A percentile compares a stretch with the other conserved stretches of the same genome.
Conservation (phyloP, 441 rosid species). For the Bruguiera hainesii region DNA sequence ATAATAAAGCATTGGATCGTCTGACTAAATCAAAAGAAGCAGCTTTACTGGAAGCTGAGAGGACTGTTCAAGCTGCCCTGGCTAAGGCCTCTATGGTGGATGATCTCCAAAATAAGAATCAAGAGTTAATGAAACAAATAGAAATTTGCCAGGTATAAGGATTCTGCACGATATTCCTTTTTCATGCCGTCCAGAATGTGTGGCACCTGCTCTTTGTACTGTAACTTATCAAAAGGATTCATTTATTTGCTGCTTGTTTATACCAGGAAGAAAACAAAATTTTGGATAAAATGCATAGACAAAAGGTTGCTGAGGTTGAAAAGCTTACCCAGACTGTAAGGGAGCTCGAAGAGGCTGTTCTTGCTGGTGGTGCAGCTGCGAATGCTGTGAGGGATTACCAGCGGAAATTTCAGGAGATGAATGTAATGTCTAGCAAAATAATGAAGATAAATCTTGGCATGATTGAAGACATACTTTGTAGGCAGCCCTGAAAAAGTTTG, state of each 20-base stretch:
- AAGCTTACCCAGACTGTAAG: slow-evolving; percentile 96
- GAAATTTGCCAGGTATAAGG: slow-evolving; percentile 88
- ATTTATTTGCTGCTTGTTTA: slow-evolving; percentile 21
- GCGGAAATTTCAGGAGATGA: slow-evolving; percentile 98
- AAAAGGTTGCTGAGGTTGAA: slow-evolving; percentile 98
- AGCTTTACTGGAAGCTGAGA: slow-evolving; percentile 96
- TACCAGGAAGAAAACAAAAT: slow-evolving; percentile 95
- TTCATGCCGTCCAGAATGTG: slow-evolving; percentile 10
- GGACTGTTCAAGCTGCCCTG: slow-evolving; percentile 82
- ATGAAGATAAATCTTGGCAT: slow-evolving; percentile 7
- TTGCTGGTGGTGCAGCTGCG: slow-evolving; percentile 99
- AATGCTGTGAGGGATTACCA: slow-evolving; percentile 98
- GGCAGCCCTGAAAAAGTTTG: slow-evolving; percentile 20
- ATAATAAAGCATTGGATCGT: slow-evolving; percentile 95
- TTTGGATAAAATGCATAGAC: slow-evolving; percentile 90
- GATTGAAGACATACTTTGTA: slow-evolving; percentile 5
- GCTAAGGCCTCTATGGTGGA: slow-evolving; percentile 97
- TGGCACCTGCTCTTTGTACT: background rate
- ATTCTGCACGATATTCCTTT: slow-evolving; percentile 4
- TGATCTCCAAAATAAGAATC: slow-evolving; percentile 98
- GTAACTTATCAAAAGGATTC: slow-evolving; percentile 1
- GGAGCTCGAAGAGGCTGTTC: slow-evolving; percentile 98
- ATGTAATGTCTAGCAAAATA: slow-evolving; percentile 46
- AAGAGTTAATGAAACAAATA: slow-evolving; percentile 94
- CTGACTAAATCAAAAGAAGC: slow-evolving; percentile 96